phyloP scores from a whole-genome alignment of 1,284 basidiomycete species.

The Cutaneotrichosporon mucoides region DNA sequence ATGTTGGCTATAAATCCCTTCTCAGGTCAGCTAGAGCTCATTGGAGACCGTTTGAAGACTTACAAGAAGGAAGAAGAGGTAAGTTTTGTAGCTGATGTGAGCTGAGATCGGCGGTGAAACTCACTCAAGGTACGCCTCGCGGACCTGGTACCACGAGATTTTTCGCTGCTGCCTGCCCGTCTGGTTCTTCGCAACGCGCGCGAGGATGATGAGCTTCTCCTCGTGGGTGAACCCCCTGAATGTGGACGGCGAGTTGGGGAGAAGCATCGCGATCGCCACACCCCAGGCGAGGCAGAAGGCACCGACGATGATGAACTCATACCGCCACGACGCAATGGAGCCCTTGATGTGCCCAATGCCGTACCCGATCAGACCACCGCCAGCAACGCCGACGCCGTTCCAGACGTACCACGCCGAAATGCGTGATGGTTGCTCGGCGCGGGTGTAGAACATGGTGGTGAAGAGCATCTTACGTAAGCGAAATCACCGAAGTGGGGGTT shows the following conservation, averaged over 20 bases:
- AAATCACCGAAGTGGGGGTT: too few relatives aligned
- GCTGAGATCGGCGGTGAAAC: slow-evolving; percentile 18
- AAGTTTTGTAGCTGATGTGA: slow-evolving; percentile 28
- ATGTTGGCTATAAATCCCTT: slow-evolving; percentile 43
- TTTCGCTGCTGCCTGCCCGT: slow-evolving; percentile 49
- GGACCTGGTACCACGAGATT: slow-evolving; percentile 50
- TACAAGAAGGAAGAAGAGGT: slow-evolving; percentile 36
- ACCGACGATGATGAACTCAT: slow-evolving; percentile 49
- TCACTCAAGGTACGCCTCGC: slow-evolving; percentile 46
- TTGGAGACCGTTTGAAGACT: too few relatives aligned
- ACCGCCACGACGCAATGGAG: slow-evolving; percentile 45
- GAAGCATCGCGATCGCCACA: slow-evolving; percentile 34
- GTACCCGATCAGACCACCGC: slow-evolving; percentile 40
- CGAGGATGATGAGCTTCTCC: slow-evolving; percentile 49
- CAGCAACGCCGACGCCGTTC: slow-evolving; percentile 48
- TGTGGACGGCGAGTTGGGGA: slow-evolving; percentile 46
- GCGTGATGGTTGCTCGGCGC: slow-evolving; percentile 44
- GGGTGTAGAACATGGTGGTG: slow-evolving; percentile 45
- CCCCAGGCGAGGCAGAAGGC: slow-evolving; percentile 44
- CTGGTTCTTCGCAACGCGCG: slow-evolving; percentile 46
- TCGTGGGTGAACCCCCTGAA: slow-evolving; percentile 45
- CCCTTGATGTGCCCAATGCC: slow-evolving; percentile 46
- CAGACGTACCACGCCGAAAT: slow-evolving; percentile 46
- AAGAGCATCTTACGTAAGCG: slow-evolving; percentile 29
- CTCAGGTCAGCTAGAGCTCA: not conserved